Evolutionary conservation across 768 basidiomycete species (phyloP).

Genomic region (Tylopilus felleus): DNA sequence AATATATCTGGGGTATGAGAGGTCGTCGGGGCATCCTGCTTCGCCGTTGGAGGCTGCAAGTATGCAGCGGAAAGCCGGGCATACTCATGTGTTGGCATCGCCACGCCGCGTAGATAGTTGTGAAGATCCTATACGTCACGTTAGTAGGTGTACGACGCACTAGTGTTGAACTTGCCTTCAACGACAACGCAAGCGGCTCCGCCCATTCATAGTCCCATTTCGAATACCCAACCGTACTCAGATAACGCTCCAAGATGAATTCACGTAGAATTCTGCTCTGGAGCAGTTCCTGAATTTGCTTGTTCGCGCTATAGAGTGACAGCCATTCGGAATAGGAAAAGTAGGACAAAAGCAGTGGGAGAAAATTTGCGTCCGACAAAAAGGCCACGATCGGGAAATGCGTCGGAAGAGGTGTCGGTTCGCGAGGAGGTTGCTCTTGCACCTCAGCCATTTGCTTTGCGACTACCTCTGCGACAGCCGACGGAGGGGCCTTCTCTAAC

Average conservation of each 20-base stretch:
- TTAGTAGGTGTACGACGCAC: conserved; percentile 4
- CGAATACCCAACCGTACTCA: conserved; percentile 68
- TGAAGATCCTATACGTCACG: conserved; percentile 57
- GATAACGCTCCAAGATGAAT: conserved; percentile 62
- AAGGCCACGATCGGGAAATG: conserved; percentile 56
- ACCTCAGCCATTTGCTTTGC: conserved; percentile 22
- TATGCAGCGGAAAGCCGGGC: conserved; percentile 55
- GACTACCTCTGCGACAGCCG: conserved; percentile 31
- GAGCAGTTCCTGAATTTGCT: conserved; percentile 50
- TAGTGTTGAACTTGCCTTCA: conserved; percentile 46
- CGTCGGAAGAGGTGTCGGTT: conserved; percentile 24
- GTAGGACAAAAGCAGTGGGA: conserved; percentile 53
- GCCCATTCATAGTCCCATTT: conserved; percentile 54
- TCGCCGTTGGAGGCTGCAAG: conserved; percentile 45
- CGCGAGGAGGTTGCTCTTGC: conserved; percentile 16
- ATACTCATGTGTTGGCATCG: conserved; percentile 72
- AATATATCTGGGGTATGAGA: conserved; percentile 42
- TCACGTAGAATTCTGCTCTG: conserved; percentile 54
- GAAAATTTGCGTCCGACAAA: conserved; percentile 49
- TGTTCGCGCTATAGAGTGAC: conserved; percentile 53
- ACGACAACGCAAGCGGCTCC: conserved; percentile 62
- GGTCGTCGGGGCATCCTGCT: conserved; percentile 42
- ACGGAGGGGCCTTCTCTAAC: conserved; percentile 39
- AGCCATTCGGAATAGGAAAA: conserved; percentile 76
- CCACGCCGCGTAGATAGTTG: conserved; percentile 77